Evolutionary conservation across 75 land plant genomes (phyloP), one percentile per base, ranked within the genome.

Genomic region (Selaginella tamariscina): DNA sequence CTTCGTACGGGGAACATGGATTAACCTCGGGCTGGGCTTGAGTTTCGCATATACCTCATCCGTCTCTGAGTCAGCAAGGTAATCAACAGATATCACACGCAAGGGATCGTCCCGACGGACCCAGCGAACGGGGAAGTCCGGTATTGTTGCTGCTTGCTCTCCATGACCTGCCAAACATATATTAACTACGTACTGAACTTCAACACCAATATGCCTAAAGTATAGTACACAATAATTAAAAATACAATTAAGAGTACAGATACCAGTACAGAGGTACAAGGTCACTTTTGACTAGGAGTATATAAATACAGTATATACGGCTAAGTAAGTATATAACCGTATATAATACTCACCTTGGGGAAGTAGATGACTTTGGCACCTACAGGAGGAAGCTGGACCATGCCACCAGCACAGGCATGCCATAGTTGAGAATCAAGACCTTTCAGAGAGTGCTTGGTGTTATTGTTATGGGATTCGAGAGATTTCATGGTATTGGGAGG

Each of bases 371-470:
- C 88, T 71, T 68, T 80, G 13, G 96, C 75, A 64, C 80, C 78
- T 29, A 72, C 69, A 0, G 74, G 64, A 2, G 95, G 95, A 69
- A 89, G 87, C 56, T 81, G 84, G 32, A 87, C 95, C 91, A 87
- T 84, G 1, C 82, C 79, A 2, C 95, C 95, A 0, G 95, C 95
- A 56, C 95, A 89, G 30, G 95, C 95, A 54, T 87, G 95, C 95
- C 95, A 89, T 26, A 89, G 79, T 74, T 87, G 91, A 22, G 91
- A 64, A 57, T 89, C 88, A 54, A 89, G 77, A 27, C 79, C 76
- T 18, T 69, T 75, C 69, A 67, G 68, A 33, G 28, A 60, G 15
- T 39, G 49, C 49, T 39, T 39, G 49, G 5, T 39, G 49, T 5
- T 15, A 15, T 15, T 39, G 49, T 39, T 39, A 15, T 15, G 5